Evolutionary conservation across 164 flowering plant genomes (phyloP), one percentile per base, ranked within the genome.

Genomic region (Vitis amurensis): DNA sequence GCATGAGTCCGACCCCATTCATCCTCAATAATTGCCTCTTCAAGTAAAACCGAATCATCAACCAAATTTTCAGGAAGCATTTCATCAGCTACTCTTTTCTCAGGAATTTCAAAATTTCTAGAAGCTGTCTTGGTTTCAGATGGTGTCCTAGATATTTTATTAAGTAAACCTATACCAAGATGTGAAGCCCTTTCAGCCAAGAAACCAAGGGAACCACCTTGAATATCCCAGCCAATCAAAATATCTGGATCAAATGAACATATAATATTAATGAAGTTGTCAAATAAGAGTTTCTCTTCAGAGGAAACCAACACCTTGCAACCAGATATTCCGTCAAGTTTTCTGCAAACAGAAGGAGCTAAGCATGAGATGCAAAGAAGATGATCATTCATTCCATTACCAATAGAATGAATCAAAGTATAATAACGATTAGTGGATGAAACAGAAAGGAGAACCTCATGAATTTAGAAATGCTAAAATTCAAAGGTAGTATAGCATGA

Each of bases 1-100:
- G 92, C 98, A 86, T 96, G 99, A 49, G 98, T 96, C 61, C 99
- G 83, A 12, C 99, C 99, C 99, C 99, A 96, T 74, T 96, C 98
- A 84, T 96, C 99, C 61, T 82, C 94, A 79, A 93, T 88, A 73
- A 91, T 71, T 61, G 83, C 78, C 73, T 84, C 82, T 53, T 81
- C 90, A 55, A 77, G 52, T 51, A 59, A 31, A 59, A 69, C 72
- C 63, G 89, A 62, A 71, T 87, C 87, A 65, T 78, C 67, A 74
- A 74, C 8, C 30, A 77, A 64, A 23, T 86, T 67, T 62, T 85
- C 92, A 56, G 83, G 72, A 51, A 62, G 67, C 30, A 76, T 8
- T 69, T 71, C 72, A 63, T 72, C 83, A 10, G n/a, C 59, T 15
- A 63, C 69, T 64, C 55, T 79, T 52, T 70, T 76, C 3, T 72